A percentile compares a stretch with the other conserved stretches of the same genome.
phyloP scores from a whole-genome alignment of 306 rosid species.

The Citrullus amarus region DNA sequence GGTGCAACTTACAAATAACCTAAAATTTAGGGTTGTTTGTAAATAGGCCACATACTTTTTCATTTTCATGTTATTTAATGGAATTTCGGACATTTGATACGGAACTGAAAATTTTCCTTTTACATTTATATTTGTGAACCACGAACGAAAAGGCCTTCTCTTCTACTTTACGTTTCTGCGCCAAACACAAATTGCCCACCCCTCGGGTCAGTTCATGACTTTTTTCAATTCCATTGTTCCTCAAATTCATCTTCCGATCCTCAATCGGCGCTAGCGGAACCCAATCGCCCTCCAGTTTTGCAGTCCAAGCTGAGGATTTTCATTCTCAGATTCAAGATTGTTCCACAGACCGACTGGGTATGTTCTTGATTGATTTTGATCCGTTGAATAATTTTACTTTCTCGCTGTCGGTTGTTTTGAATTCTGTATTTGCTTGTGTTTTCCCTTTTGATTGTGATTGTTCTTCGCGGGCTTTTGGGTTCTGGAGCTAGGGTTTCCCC shows the following conservation, averaged over 20 bases:
- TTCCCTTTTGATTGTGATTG: not conserved
- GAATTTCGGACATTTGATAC: not conserved
- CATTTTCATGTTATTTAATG: not conserved
- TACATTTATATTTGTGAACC: not conserved
- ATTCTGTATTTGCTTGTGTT: not conserved
- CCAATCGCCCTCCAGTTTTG: not conserved
- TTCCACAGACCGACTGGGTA: not conserved
- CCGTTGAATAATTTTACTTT: not conserved
- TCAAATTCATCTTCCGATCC: not conserved
- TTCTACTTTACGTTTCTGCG: not conserved
- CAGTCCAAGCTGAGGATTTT: not conserved
- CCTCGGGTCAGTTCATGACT: not conserved
- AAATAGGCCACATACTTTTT: not conserved
- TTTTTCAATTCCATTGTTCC: not conserved
- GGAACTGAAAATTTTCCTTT: not conserved
- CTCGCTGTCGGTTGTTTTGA: not conserved
- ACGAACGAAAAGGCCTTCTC: not conserved
- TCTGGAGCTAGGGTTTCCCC: constrained; percentile 1
- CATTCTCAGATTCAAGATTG: not conserved
- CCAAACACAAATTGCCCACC: not conserved
- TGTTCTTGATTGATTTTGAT: not conserved
- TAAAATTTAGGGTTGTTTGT: not conserved
- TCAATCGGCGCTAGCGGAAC: not conserved
- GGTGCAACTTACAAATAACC: not conserved
- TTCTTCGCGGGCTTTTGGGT: not conserved